Conservation (phyloP, 31 red algal species). For the Bonnemaisonia californica region DNA sequence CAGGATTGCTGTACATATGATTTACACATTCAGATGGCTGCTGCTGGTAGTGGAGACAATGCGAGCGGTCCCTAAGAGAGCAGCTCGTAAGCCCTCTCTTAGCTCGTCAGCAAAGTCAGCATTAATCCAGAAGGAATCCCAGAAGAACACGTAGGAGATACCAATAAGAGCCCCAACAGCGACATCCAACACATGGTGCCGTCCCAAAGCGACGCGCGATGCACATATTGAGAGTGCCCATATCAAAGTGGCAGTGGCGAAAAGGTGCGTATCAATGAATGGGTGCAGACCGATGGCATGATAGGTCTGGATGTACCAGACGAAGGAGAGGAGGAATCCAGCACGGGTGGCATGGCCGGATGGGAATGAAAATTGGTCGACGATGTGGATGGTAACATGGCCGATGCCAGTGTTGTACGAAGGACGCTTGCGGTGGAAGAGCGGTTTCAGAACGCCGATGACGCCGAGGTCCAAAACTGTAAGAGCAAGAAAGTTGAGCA, state of each 20-base stretch:
- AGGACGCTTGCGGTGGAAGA: slow-evolving; percentile 61
- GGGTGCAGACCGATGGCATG: slow-evolving; percentile 8
- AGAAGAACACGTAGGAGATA: slow-evolving; percentile 39
- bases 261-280: background rate
- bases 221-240: slow-evolving; percentile 53
- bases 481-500: slow-evolving; percentile 55
- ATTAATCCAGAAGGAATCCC: slow-evolving; percentile 60
- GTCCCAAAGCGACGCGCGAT: slow-evolving; percentile 74
- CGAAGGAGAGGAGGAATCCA: slow-evolving; percentile 51
- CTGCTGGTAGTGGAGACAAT: background rate
- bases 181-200: slow-evolving; percentile 82
- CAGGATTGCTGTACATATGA: background rate
- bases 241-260: slow-evolving; percentile 6
- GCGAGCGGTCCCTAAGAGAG: slow-evolving; percentile 25
- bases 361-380: slow-evolving; percentile 85
- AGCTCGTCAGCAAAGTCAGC: slow-evolving; percentile 26
- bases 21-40: background rate
- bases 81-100: slow-evolving; percentile 27
- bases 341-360: slow-evolving; percentile 78
- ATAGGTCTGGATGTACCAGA: slow-evolving; percentile 9
- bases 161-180: slow-evolving; percentile 62
- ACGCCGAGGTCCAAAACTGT: slow-evolving; percentile 64
- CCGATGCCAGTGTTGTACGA: slow-evolving; percentile 66
- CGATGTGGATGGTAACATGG: slow-evolving; percentile 54
- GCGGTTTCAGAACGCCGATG: slow-evolving; percentile 61